Percentiles rank a stretch among this genome's conserved stretches.
phyloP scores from a whole-genome alignment of 2,329 filamentous ascomycete species.

The Fusarium praegraminearum region DNA sequence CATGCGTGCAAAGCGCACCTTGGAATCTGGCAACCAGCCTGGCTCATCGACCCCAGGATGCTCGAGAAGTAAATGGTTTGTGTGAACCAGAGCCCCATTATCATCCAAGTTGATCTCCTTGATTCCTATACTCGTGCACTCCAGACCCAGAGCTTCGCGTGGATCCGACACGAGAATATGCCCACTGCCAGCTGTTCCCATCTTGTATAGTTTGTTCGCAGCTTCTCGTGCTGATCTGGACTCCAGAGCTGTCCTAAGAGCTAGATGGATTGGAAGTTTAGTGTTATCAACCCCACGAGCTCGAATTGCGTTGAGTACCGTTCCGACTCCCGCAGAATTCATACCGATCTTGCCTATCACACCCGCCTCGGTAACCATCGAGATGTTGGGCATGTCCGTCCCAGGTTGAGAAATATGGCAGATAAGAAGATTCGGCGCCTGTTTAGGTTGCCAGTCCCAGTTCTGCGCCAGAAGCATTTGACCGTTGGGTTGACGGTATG shows the following conservation, averaged over 20 bases:
- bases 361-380: slow-evolving; percentile 70
- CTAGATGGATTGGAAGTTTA: slow-evolving; percentile 71
- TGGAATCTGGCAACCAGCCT: slow-evolving; percentile 35
- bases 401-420: slow-evolving; percentile 58
- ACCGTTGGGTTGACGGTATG: slow-evolving; percentile 54
- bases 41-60: slow-evolving; percentile 35
- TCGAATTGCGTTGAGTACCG: slow-evolving; percentile 71
- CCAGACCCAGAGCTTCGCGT: slow-evolving; percentile 34
- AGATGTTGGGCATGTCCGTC: slow-evolving; percentile 58
- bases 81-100: slow-evolving; percentile 27
- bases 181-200: slow-evolving; percentile 38
- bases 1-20: slow-evolving; percentile 14
- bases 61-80: slow-evolving; percentile 37
- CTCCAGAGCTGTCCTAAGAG: slow-evolving; percentile 67
- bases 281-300: slow-evolving; percentile 63
- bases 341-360: slow-evolving; percentile 75
- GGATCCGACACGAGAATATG: slow-evolving; percentile 38
- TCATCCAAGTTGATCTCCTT: slow-evolving; percentile 17
- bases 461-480: slow-evolving; percentile 64
- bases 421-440: slow-evolving; percentile 63
- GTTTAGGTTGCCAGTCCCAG: slow-evolving; percentile 69
- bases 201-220: not conserved
- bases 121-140: slow-evolving; percentile 41
- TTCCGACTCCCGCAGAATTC: slow-evolving; percentile 69
- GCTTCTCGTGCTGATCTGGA: slow-evolving; percentile 46